Percentiles rank a stretch among this genome's conserved stretches.
Conservation (phyloP, 257 asterid species). For the Primulina eburnea region DNA sequence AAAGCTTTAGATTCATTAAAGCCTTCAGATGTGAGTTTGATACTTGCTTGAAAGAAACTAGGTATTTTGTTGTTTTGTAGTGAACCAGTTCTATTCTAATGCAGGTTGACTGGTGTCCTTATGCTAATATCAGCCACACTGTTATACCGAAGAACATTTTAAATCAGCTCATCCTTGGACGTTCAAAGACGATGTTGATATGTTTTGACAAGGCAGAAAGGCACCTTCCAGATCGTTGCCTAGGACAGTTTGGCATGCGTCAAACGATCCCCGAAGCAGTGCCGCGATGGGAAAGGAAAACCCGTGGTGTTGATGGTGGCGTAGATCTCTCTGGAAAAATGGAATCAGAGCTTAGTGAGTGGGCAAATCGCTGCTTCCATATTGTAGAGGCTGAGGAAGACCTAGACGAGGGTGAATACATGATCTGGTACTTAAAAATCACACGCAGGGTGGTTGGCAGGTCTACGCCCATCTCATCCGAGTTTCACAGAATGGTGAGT, state of each 20-base stretch:
- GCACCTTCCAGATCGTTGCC: constrained; percentile 94
- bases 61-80: constrained; percentile 8
- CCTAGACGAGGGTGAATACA: constrained; percentile 74
- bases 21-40: constrained; percentile 53
- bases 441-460: constrained; percentile 85
- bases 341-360: constrained; percentile 84
- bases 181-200: constrained; percentile 92
- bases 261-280: constrained; percentile 81
- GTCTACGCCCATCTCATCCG: constrained; percentile 83
- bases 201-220: constrained; percentile 97
- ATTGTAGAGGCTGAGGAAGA: constrained; percentile 87
- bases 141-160: constrained; percentile 72
- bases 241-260: constrained; percentile 87
- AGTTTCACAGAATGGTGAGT: constrained; percentile 87
- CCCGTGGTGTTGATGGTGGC: constrained; percentile 97
- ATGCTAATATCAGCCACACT: constrained; percentile 75
- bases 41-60: neutral
- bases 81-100: constrained; percentile 20
- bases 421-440: constrained; percentile 71
- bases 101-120: constrained; percentile 96
- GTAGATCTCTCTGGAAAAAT: constrained; percentile 76
- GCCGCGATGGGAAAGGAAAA: constrained; percentile 89
- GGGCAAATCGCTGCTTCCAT: constrained; percentile 72
- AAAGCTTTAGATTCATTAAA: constrained; percentile 63
- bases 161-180: constrained; percentile 77